Base-by-base conservation (phyloP, 75 land plant genomes). In the Selaginella moellendorffii region DNA sequence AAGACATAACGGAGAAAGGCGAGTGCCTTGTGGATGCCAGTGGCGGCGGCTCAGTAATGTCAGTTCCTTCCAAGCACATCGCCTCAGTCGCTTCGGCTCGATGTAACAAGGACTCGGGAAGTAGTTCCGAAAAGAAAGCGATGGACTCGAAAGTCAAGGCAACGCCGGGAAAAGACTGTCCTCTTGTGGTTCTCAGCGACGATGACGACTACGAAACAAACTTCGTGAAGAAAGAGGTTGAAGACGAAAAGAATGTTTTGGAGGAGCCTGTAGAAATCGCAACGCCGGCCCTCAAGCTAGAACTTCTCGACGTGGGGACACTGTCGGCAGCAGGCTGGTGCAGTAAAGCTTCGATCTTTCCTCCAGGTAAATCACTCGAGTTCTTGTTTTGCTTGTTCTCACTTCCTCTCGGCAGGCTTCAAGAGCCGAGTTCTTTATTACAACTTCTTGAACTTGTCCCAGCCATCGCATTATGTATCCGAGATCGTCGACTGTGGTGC, bases 401-500 rank as follows among this genome's bases (percentile, higher is more conserved):
- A 5, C 5, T 36, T 36, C 5, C 46, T 5, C 53, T 26, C 65
- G 29, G 71, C 84, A 95, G 99, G 99, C 27, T 95, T 81, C 64
- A 82, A 68, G 69, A 95, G 99, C 69, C 78, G 83, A 29, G 85
- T 82, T 10, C 78, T 42, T 54, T 95, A 83, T 63, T 72, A 64
- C 28, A 82, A 77, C 60, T 54, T 84, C 65, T 25, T 78, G 29
- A 87, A 95, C 77, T 86, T 96, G 36, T 56, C 77, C 28, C 69
- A 76, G 21, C 74, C 76, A 75, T 83, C 85, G 51, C 70, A 63
- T 27, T 95, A 95, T 69, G 65, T 84, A 26, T 95, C 91, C 17
- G 88, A 95, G 77, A 75, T 95, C 54, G 54, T 89, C 10, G 90
- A 89, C 72, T 75, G 67, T 2, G 90, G 85, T 36, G 46, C 46